These are phyloP conservation scores for Metschnikowia similis DNA, from an alignment of 805 yeast species.

Conservation along the genomic window DNA sequence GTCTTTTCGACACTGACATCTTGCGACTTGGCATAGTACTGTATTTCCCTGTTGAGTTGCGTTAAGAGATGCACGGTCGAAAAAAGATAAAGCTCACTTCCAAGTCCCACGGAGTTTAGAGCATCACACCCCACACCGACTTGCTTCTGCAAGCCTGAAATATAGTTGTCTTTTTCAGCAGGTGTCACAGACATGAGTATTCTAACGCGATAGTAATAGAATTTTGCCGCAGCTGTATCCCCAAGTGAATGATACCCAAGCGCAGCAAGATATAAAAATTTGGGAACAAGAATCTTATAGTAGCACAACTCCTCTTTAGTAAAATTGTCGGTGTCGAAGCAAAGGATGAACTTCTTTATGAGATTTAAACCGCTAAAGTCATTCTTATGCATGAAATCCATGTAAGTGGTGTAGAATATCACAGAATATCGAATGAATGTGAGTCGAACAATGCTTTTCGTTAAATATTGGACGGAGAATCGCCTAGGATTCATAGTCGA, in stretches of 20 bases:
- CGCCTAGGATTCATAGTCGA: background rate
- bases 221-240: conserved; percentile 33
- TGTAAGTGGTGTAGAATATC: conserved; percentile 35
- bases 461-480: conserved; percentile 8
- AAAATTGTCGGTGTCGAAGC: conserved; percentile 33
- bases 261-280: conserved; percentile 38
- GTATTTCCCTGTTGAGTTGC: conserved; percentile 5
- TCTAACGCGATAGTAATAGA: conserved; percentile 35
- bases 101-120: conserved; percentile 15
- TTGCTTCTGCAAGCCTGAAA: conserved; percentile 6
- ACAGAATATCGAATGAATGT: conserved; percentile 21
- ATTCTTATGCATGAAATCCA: conserved; percentile 27
- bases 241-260: conserved; percentile 35
- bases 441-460: conserved; percentile 21
- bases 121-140: conserved; percentile 25
- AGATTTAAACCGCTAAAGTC: conserved; percentile 21
- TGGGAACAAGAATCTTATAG: conserved; percentile 34
- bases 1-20: background rate
- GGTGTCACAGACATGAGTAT: conserved; percentile 6
- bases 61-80: conserved; percentile 28
- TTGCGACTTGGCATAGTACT: background rate
- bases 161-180: background rate
- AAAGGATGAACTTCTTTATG: conserved; percentile 30
- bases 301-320: conserved; percentile 37
- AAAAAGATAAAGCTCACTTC: conserved; percentile 27